Evolutionary conservation across 2,329 filamentous ascomycete genomes (phyloP), one percentile per base, ranked within the genome.

Genomic region (Endocalyx cinctus): DNA sequence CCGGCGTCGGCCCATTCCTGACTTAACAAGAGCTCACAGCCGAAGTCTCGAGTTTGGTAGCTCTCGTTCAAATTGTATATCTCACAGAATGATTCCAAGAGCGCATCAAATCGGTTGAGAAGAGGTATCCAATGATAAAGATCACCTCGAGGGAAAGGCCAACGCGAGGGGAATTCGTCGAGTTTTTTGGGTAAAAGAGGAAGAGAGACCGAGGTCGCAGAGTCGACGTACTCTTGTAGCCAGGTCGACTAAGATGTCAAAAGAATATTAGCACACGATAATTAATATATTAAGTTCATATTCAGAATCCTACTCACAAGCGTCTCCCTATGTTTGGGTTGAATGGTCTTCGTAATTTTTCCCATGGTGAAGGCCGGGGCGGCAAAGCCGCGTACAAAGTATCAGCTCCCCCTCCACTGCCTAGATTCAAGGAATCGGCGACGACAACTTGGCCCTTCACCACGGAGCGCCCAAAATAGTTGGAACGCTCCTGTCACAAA

Each of bases 111-210:
- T 37, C 88, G 82, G 60, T 98, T 94, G 39, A 98, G 67, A 16
- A 95, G 74, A 17, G 86, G 82, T 47, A 98, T 96, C 94, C 94
- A 98, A 69, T 98, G 90, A 58, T 97, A 97, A 18, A 97, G 70
- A 59, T 98, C 92, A 40, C 92, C 94, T 58, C 90, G 79, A 25
- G 90, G 90, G 54, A 97, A 94, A 3, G 89, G 88, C 92, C 92
- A 98, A 73, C 82, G 73, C 45, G 82, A 81, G 38, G 90, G 88
- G 57, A 97, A 97, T 35, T 74, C 77, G 50, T 74, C 72, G 45
- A 98, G 82, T 47, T 84, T 77, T 50, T 77, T 67, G 47, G 87
- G 86, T 46, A 98, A 73, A 57, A 85, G 77, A 51, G 83, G 80
- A 51, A 96, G 67, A 29, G 87, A 77, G 45, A 76, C 70, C 37